A percentile compares a stretch with the other conserved stretches of the same genome.
phyloP scores from a whole-genome alignment of 2,329 filamentous ascomycete genomes.

The Domatiomyces catenatus region DNA sequence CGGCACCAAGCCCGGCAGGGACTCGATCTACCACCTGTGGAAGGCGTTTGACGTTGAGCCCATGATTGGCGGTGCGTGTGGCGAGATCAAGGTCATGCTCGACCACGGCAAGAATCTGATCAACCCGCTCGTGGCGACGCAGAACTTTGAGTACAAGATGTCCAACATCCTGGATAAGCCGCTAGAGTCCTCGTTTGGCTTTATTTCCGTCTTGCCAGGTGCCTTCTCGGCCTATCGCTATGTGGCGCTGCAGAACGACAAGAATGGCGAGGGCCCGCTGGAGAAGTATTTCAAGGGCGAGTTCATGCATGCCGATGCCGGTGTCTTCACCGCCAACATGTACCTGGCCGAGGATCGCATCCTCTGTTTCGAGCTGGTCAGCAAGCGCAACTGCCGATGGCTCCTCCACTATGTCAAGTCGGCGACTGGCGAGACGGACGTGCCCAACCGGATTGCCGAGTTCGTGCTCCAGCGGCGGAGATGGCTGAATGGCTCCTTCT shows the following conservation, averaged over 20 bases:
- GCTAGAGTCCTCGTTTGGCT: conserved; percentile 90
- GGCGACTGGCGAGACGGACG: conserved; percentile 89
- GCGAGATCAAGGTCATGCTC: conserved; percentile 98
- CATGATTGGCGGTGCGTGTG: conserved; percentile 93
- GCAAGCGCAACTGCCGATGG: conserved; percentile 95
- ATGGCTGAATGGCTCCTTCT: conserved; percentile 98
- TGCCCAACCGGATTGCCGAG: conserved; percentile 84
- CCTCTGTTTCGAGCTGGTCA: conserved; percentile 61
- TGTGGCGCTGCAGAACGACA: conserved; percentile 88
- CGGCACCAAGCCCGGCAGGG: conserved; percentile 82
- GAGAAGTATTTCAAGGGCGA: conserved; percentile 97
- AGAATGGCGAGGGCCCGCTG: conserved; percentile 77
- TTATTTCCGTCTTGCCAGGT: conserved; percentile 90
- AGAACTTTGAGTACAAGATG: conserved; percentile 99
- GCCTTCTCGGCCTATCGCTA: conserved; percentile 98
- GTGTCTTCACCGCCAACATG: conserved; percentile 88
- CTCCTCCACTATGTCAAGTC: conserved; percentile 97
- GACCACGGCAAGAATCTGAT: conserved; percentile 70
- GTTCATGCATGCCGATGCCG: conserved; percentile 85
- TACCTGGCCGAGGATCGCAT: conserved; percentile 38
- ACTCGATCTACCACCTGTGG: conserved; percentile 96
- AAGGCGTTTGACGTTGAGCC: conserved; percentile 96
- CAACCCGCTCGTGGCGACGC: conserved; percentile 86
- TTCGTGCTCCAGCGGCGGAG: conserved; percentile 92
- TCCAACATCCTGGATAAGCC: conserved; percentile 98